A percentile compares a stretch with the other conserved stretches of the same genome.
Evolutionary conservation across 495 filamentous ascomycete species (phyloP).

Genomic region (Aspergillus taichungensis): DNA sequence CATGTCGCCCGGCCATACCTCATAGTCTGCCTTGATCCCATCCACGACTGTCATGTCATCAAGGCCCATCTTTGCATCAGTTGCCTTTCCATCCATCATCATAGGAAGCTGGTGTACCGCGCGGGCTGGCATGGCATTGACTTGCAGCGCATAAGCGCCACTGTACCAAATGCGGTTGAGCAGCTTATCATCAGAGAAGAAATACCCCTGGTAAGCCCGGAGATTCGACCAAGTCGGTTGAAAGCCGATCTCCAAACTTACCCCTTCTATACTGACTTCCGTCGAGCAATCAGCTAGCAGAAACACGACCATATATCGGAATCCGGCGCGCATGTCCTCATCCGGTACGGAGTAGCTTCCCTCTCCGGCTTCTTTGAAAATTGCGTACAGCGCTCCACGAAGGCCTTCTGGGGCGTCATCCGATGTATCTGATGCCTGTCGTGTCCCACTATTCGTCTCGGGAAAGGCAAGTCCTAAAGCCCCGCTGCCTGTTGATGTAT

Average conservation of each 20-base stretch:
- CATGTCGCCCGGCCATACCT: conserved; percentile 56
- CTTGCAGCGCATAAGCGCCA: conserved; percentile 55
- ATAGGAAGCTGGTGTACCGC: conserved; percentile 46
- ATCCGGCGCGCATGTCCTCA: conserved; percentile 47
- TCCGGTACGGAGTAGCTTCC: conserved; percentile 45
- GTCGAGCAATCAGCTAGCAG: conserved; percentile 25
- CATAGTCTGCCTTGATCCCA: conserved; percentile 51
- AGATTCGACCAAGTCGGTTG: conserved; percentile 59
- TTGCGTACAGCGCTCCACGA: conserved; percentile 46
- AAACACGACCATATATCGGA: conserved; percentile 52
- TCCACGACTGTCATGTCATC: conserved; percentile 47
- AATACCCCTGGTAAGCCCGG: conserved; percentile 54
- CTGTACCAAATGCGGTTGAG: conserved; percentile 60
- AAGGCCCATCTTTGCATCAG: conserved; percentile 45
- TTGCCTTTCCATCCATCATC: conserved; percentile 43
- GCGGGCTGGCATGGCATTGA: conserved; percentile 45
- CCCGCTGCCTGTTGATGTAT: conserved; percentile 35
- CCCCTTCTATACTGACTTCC: conserved; percentile 29
- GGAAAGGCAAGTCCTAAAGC: conserved; percentile 52
- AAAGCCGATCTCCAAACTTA: conserved; percentile 45
- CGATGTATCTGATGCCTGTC: conserved; percentile 50
- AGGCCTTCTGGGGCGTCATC: conserved; percentile 43
- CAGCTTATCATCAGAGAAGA: conserved; percentile 48
- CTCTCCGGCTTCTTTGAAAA: conserved; percentile 37
- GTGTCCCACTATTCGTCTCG: conserved; percentile 55